A percentile compares a stretch with the other conserved stretches of the same genome.
Conservation (phyloP, 116 monocot genomes). For the Cymodocea nodosa region DNA sequence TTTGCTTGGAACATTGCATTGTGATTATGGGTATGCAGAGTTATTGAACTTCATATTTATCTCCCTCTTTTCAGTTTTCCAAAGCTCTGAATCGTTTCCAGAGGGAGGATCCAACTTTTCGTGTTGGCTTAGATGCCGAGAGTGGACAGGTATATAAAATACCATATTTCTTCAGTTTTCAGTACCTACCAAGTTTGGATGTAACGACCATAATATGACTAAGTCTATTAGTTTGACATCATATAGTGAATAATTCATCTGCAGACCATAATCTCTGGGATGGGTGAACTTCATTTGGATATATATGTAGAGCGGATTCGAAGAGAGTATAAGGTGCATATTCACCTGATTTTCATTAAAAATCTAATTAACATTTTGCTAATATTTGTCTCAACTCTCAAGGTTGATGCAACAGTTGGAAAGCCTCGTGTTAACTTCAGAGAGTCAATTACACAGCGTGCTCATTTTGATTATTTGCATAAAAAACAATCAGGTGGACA, state of each 20-base stretch:
- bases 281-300: conserved; percentile 98
- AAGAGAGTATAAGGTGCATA: conserved; percentile 83
- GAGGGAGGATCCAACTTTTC: conserved; percentile 95
- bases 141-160: conserved; percentile 69
- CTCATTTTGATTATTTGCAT: conserved; percentile 95
- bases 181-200: not conserved
- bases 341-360: not conserved
- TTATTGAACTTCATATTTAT: not conserved
- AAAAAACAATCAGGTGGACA: conserved; percentile 97
- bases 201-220: no score
- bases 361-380: not conserved
- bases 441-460: conserved; percentile 83
- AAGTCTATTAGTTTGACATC: not conserved
- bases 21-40: not conserved
- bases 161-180: not conserved
- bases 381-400: not conserved
- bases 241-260: conserved; percentile 1
- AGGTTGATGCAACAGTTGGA: conserved; percentile 96
- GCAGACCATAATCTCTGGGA: conserved; percentile 99
- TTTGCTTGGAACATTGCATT: not conserved
- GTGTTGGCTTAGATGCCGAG: conserved; percentile 89
- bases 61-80: conserved; percentile 59
- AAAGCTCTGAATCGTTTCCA: conserved; percentile 97
- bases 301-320: conserved; percentile 95
- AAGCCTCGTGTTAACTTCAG: conserved; percentile 81